phyloP scores from a whole-genome alignment of 2,329 filamentous ascomycete genomes.

The Diplodia seriata region DNA sequence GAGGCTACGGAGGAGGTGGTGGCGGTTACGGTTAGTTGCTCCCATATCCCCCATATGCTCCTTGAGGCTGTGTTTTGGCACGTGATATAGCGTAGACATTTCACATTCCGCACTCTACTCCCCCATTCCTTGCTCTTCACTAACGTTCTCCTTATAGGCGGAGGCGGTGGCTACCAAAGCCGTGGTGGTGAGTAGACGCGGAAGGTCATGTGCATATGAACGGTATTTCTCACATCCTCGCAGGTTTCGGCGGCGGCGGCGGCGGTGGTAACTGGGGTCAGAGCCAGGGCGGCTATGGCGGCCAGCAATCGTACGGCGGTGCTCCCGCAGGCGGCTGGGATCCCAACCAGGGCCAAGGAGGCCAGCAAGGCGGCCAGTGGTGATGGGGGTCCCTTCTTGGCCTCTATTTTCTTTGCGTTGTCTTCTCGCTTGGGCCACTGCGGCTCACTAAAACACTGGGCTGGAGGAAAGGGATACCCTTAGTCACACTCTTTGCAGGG shows the following conservation, averaged over 20 bases:
- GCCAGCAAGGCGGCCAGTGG: conserved; percentile 36
- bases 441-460: conserved; percentile 23
- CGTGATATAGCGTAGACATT: neutral
- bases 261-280: conserved; percentile 39
- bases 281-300: conserved; percentile 42
- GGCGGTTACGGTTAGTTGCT: conserved; percentile 40
- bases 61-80: neutral
- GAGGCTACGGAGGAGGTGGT: conserved; percentile 39
- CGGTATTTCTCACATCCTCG: conserved; percentile 8
- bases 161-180: conserved; percentile 37
- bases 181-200: conserved; percentile 36
- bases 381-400: conserved; percentile 6
- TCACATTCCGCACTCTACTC: neutral
- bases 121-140: conserved; percentile 29
- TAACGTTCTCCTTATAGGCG: conserved; percentile 38
- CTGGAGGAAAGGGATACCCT: conserved; percentile 31
- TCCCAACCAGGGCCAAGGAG: conserved; percentile 38
- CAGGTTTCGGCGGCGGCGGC: conserved; percentile 35
- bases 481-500: conserved; percentile 32
- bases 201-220: neutral
- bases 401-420: conserved; percentile 23
- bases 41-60: neutral
- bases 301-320: conserved; percentile 43
- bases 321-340: conserved; percentile 38
- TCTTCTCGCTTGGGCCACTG: conserved; percentile 8